Percentiles rank a stretch among this genome's conserved stretches.
Conservation (phyloP, 176 grass and related monocot genomes). For the Stipa capillata region DNA sequence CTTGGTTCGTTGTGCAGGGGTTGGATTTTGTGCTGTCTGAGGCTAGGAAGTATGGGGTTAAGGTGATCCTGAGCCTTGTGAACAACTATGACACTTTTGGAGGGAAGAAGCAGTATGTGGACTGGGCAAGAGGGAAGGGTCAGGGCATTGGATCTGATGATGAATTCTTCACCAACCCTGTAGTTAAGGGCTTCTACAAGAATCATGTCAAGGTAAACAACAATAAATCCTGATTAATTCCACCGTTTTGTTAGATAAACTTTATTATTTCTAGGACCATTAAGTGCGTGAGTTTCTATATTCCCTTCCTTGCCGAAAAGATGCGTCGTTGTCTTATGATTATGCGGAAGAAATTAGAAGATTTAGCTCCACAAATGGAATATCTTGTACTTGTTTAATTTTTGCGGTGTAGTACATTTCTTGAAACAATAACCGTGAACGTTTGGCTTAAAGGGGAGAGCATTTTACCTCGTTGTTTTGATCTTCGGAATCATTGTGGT, state of each 20-base stretch:
- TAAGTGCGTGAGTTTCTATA: background rate
- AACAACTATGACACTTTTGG: constrained; percentile 76
- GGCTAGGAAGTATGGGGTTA: constrained; percentile 51
- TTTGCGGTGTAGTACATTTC: background rate
- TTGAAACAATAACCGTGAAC: background rate
- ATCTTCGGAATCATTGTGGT: no score
- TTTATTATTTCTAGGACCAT: no score
- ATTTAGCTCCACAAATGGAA: no score
- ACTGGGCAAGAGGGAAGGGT: constrained; percentile 61
- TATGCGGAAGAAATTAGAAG: no score
- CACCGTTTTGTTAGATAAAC: background rate
- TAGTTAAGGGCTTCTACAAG: constrained; percentile 56
- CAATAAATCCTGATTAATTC: no score
- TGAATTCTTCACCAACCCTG: constrained; percentile 39
- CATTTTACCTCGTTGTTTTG: background rate
- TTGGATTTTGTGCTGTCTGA: constrained; percentile 62
- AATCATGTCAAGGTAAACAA: constrained; percentile 74
- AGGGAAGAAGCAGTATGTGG: constrained; percentile 71
- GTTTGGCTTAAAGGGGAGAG: background rate
- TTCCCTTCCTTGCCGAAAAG: no score
- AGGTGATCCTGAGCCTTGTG: constrained; percentile 61
- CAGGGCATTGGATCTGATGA: constrained; percentile 46
- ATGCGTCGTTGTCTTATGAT: no score
- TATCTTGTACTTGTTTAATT: no score
- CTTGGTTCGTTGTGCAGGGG: constrained; percentile 15